Base-by-base conservation (phyloP, 2,329 filamentous ascomycete species). In the Ophiostoma quercus region DNA sequence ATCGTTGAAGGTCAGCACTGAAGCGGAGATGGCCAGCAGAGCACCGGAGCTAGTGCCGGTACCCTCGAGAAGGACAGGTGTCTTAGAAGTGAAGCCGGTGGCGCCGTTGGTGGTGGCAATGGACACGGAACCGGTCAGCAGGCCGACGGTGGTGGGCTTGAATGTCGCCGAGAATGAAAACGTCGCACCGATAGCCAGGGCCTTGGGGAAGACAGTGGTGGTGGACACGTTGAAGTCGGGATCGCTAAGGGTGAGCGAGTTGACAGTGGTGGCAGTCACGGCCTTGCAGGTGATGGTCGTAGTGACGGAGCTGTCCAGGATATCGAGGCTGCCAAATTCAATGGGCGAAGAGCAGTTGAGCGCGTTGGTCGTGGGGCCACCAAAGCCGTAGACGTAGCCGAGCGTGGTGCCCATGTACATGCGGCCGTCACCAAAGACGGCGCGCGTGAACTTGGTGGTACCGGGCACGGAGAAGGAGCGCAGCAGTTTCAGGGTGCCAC, bases 371-470 rank as follows among this genome's bases (percentile, higher is more conserved):
- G 84, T 83, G 0, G 85, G 84, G 0, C 84, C 84, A 1, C 85
- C 85, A 69, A 85, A 87, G 1, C 80, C 85, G 39, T 87, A 86
- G 25, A 88, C 74, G 69, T 77, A 82, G 3, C 85, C 86, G 32
- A 78, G 76, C 2, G 78, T 83, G 0, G 82, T 84, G 11, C 83
- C 84, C n/a, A 87, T 75, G 71, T 87, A 88, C 2, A 83, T 81
- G 70, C 82, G 80, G 0, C 83, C 84, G 70, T 88, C 80, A 7
- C 85, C 85, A 70, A 88, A 87, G 2, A 85, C 84, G 1, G 85
- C 84, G 1, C 85, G 80, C 2, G 82, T 83, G 72, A 88, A 88
- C 76, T 88, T 88, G 65, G 80, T 83, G 3, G 83, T 80, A 0
- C 83, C 84, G 0, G 81, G 78, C 14, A 87, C 79, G 34, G 82